Percentiles rank a stretch among this genome's conserved stretches.
Evolutionary conservation across 306 rosid species (phyloP).

Genomic region (Cercis canadensis): DNA sequence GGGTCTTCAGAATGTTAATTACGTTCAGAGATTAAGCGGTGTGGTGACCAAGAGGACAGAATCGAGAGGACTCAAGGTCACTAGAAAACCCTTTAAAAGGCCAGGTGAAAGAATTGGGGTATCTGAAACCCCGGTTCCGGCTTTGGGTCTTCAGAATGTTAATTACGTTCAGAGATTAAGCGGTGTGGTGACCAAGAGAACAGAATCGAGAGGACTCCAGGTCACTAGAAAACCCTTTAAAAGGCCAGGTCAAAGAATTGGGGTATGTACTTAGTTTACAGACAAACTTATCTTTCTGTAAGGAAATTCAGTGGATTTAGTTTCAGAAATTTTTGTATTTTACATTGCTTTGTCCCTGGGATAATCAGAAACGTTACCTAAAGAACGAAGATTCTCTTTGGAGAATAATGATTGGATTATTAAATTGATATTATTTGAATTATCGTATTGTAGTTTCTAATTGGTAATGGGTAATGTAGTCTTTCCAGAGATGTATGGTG

Average conservation of each 20-base stretch:
- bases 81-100: no score
- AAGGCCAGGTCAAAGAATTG: constrained; percentile 54
- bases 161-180: neutral
- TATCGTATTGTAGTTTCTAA: constrained; percentile 5
- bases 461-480: constrained; percentile 23
- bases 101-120: no score
- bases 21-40: no score
- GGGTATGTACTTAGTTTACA: constrained; percentile 41
- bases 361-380: neutral
- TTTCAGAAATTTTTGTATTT: constrained; percentile 2
- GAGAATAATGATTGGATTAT: no score
- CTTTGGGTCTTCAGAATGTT: no score
- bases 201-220: constrained; percentile 10
- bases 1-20: no score
- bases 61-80: no score
- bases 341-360: neutral
- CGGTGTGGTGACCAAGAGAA: no score
- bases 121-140: no score
- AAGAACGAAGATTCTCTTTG: no score
- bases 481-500: constrained; percentile 60
- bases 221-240: constrained; percentile 35
- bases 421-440: constrained; percentile 5
- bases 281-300: neutral
- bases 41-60: no score
- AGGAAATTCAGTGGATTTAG: constrained; percentile 21